These are phyloP conservation scores for Hericium erinaceus DNA, from an alignment of 768 basidiomycete species.

Conservation along the genomic window DNA sequence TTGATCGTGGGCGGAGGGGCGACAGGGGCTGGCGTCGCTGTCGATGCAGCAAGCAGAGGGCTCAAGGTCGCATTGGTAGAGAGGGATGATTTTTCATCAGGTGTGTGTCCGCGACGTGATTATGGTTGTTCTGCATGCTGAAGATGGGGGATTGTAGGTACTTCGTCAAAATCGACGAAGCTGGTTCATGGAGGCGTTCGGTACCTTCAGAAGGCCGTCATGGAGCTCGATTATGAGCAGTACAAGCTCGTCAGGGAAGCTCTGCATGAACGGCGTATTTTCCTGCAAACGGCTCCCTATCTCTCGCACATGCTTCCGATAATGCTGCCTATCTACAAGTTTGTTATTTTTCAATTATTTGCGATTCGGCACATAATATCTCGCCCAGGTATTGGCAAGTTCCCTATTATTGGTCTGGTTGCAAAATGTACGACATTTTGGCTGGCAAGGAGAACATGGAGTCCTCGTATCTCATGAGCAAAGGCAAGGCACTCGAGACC, in stretches of 20 bases:
- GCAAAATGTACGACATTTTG: slow-evolving; percentile 92
- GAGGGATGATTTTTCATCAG: slow-evolving; percentile 83
- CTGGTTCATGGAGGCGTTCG: slow-evolving; percentile 97
- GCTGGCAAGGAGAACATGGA: slow-evolving; percentile 98
- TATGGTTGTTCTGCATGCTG: neutral
- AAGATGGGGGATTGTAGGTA: slow-evolving; percentile 41
- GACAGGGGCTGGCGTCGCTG: slow-evolving; percentile 91
- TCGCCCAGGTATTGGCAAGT: slow-evolving; percentile 80
- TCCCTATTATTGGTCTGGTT: slow-evolving; percentile 92
- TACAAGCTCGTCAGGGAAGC: slow-evolving; percentile 96
- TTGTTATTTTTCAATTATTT: slow-evolving; percentile 14
- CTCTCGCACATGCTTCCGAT: slow-evolving; percentile 89
- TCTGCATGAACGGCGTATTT: slow-evolving; percentile 84
- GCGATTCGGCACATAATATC: neutral
- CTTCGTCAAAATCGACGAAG: slow-evolving; percentile 95
- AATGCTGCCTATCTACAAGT: slow-evolving; percentile 96
- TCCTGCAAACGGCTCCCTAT: slow-evolving; percentile 94
- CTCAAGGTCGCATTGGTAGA: slow-evolving; percentile 92
- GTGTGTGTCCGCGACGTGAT: slow-evolving; percentile 29
- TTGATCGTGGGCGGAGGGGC: slow-evolving; percentile 91
- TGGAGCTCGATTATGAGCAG: slow-evolving; percentile 93
- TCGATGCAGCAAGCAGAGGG: slow-evolving; percentile 89
- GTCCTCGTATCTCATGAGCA: slow-evolving; percentile 89
- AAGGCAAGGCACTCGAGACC: slow-evolving; percentile 84
- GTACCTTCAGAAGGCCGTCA: slow-evolving; percentile 93